Conservation (phyloP, 1,284 basidiomycete species). For the Fomitopsis palustris region DNA sequence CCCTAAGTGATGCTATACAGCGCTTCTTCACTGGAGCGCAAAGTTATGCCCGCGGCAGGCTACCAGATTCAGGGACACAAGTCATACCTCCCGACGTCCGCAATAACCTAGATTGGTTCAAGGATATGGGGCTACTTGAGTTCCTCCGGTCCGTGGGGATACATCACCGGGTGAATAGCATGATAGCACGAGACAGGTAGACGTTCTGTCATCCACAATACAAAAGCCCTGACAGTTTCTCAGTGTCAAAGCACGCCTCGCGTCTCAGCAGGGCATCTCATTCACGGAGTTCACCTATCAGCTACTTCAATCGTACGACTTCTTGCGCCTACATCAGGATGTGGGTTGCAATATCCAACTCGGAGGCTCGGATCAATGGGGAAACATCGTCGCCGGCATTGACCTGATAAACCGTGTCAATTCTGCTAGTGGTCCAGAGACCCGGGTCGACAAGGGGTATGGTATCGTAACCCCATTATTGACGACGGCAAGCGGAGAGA, state of each 20-base stretch:
- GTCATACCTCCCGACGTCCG: conserved; percentile 45
- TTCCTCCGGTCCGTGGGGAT: conserved; percentile 85
- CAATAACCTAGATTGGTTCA: conserved; percentile 89
- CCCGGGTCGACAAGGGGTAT: conserved; percentile 52
- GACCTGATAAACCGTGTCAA: conserved; percentile 74
- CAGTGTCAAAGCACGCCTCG: conserved; percentile 85
- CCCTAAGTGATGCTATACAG: conserved; percentile 65
- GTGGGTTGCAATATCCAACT: conserved; percentile 84
- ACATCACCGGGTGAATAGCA: conserved; percentile 80
- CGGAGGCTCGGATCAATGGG: conserved; percentile 98
- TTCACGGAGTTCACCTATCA: conserved; percentile 99
- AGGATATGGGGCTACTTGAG: conserved; percentile 71
- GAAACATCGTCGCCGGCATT: conserved; percentile 93
- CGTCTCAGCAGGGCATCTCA: conserved; percentile 79
- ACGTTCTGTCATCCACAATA: neutral
- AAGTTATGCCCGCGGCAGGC: conserved; percentile 50
- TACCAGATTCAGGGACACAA: conserved; percentile 16
- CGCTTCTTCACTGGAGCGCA: conserved; percentile 71
- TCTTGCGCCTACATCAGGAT: conserved; percentile 71
- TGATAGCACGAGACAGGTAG: conserved; percentile 90
- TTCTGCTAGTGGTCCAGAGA: conserved; percentile 20
- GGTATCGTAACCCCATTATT: conserved; percentile 94
- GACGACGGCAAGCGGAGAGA: conserved; percentile 86
- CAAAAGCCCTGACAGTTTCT: conserved; percentile 1
- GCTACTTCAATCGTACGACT: conserved; percentile 96